phyloP scores from a whole-genome alignment of 805 yeast genomes.

The Saccharomycopsis fodiens region DNA sequence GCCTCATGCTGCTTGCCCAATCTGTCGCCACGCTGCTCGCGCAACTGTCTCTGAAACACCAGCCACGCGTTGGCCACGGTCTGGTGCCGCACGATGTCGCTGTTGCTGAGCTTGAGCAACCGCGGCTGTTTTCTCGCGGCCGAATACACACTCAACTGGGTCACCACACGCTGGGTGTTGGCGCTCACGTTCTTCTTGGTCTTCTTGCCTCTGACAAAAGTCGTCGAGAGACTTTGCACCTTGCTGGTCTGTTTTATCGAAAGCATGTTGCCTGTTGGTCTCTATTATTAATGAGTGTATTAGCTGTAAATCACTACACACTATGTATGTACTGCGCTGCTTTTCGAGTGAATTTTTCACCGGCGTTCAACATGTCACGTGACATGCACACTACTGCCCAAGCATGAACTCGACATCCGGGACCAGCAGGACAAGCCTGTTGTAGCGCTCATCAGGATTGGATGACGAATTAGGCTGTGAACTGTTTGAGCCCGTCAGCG shows the following conservation, averaged over 20 bases:
- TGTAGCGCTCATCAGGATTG: constrained; percentile 8
- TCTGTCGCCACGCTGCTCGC: constrained; percentile 33
- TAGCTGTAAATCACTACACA: neutral
- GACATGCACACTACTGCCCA: neutral
- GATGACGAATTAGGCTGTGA: no score
- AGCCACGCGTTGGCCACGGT: constrained; percentile 82
- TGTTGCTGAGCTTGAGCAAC: constrained; percentile 62
- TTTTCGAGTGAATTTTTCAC: neutral
- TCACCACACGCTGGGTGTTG: constrained; percentile 38
- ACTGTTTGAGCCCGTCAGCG: no score
- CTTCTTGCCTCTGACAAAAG: constrained; percentile 42
- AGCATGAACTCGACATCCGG: constrained; percentile 13
- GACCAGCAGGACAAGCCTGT: constrained; percentile 1
- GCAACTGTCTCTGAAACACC: constrained; percentile 45
- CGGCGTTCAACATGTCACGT: no score
- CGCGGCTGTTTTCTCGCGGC: constrained; percentile 87
- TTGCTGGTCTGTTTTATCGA: neutral
- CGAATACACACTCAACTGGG: constrained; percentile 68
- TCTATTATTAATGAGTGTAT: no score
- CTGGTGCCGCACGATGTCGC: constrained; percentile 79
- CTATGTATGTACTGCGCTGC: neutral
- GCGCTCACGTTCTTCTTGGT: constrained; percentile 27
- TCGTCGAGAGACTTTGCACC: neutral
- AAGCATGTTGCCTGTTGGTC: no score
- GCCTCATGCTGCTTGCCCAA: constrained; percentile 55